phyloP scores from a whole-genome alignment of 805 yeast species.

The Cyberlindnera americana region DNA sequence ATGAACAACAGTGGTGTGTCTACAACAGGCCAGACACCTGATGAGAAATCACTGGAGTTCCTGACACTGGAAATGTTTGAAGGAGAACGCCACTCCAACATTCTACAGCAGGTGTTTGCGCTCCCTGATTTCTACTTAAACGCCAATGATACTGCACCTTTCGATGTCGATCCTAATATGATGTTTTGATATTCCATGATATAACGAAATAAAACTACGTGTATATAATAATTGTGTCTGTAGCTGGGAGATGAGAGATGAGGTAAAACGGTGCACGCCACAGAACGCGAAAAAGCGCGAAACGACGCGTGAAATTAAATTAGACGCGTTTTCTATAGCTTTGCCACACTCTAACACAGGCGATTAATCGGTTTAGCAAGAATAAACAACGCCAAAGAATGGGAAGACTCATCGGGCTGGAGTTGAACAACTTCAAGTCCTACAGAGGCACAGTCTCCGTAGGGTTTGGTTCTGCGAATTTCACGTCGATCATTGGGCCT shows the following conservation, averaged over 20 bases:
- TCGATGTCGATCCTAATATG: slow-evolving; percentile 8
- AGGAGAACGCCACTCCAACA: slow-evolving; percentile 10
- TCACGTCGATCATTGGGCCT: slow-evolving; percentile 95
- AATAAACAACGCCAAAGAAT: too few relatives aligned
- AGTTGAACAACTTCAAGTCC: slow-evolving; percentile 85
- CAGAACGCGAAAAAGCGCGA: too few relatives aligned
- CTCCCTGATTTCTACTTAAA: slow-evolving; percentile 17
- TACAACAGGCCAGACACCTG: slow-evolving; percentile 2
- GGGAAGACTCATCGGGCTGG: slow-evolving; percentile 82
- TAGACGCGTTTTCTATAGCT: too few relatives aligned
- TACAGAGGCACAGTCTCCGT: slow-evolving; percentile 72
- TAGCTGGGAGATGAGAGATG: too few relatives aligned
- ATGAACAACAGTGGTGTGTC: background rate
- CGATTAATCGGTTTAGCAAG: too few relatives aligned
- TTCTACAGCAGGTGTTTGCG: slow-evolving; percentile 17
- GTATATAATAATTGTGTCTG: too few relatives aligned
- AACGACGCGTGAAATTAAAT: too few relatives aligned
- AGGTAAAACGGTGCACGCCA: too few relatives aligned
- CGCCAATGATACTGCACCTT: slow-evolving; percentile 7
- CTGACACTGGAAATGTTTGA: slow-evolving; percentile 13
- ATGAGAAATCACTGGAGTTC: slow-evolving; percentile 1
- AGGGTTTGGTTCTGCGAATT: slow-evolving; percentile 78
- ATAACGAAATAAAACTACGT: too few relatives aligned
- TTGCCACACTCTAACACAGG: too few relatives aligned
- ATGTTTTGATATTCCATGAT: slow-evolving; percentile 10